Percentiles rank a stretch among this genome's conserved stretches.
These are phyloP conservation scores for Vitis hybrid DNA, from an alignment of 177 flowering plant genomes.

Conservation along the genomic window DNA sequence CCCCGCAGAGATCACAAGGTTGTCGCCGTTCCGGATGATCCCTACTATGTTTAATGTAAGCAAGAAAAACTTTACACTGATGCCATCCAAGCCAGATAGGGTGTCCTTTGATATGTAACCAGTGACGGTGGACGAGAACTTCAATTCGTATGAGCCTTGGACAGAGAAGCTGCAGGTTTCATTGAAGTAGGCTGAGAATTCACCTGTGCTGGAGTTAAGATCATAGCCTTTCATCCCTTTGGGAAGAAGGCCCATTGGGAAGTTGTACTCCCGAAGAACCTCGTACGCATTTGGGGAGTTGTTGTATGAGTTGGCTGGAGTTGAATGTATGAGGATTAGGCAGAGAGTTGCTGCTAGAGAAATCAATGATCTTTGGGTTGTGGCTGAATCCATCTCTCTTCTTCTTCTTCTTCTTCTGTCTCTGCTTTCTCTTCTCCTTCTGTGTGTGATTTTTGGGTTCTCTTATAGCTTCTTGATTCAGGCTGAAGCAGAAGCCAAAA, in stretches of 20 bases:
- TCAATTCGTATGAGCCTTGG: conserved; percentile 36
- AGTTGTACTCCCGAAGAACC: conserved; percentile 19
- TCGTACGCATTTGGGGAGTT: conserved; percentile 26
- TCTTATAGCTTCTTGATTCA: too few relatives aligned
- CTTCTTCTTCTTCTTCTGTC: background rate
- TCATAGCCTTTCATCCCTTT: conserved; percentile 29
- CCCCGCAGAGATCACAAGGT: conserved; percentile 41
- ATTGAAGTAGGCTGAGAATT: conserved; percentile 30
- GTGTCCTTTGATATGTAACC: conserved; percentile 27
- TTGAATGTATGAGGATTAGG: conserved; percentile 4
- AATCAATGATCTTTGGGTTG: background rate
- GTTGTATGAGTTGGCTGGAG: background rate
- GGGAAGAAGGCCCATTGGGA: conserved; percentile 37
- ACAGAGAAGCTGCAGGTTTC: conserved; percentile 37
- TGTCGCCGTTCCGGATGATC: conserved; percentile 28
- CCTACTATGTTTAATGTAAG: conserved; percentile 39
- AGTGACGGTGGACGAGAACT: conserved; percentile 31
- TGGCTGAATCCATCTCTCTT: too few relatives aligned
- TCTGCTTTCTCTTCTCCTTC: background rate
- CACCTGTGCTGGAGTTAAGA: conserved; percentile 27
- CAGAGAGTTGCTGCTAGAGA: background rate
- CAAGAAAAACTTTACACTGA: conserved; percentile 40
- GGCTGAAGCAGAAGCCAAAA: too few relatives aligned
- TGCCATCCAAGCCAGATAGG: conserved; percentile 31
- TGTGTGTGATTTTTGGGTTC: too few relatives aligned